Evolutionary conservation across 129 eudicot species (phyloP).

Genomic region (Solidago caesia): DNA sequence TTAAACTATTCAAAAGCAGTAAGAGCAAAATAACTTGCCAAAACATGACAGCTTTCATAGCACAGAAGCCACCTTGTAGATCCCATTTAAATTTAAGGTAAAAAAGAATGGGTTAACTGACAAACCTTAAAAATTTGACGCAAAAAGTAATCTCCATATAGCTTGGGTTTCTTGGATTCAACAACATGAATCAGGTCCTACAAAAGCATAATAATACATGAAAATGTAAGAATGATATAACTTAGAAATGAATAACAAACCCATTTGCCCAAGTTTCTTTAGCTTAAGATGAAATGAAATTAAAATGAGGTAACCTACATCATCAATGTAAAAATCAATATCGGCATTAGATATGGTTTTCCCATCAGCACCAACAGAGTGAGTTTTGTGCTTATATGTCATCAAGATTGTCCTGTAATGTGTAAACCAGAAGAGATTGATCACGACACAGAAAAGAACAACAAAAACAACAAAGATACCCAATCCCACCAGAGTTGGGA

Average conservation of each 20-base stretch:
- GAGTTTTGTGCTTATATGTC: constrained; percentile 96
- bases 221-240: neutral
- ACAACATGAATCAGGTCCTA: constrained; percentile 81
- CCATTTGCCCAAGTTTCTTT: neutral
- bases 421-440: constrained; percentile 3
- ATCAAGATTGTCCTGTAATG: constrained; percentile 80
- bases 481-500: too few species aligned
- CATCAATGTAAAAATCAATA: constrained; percentile 78
- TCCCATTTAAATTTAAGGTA: neutral
- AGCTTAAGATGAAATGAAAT: neutral
- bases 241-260: neutral
- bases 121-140: constrained; percentile 91
- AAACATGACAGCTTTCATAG: neutral
- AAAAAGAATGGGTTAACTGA: neutral
- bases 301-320: constrained; percentile 40
- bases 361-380: constrained; percentile 78
- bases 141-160: constrained; percentile 83
- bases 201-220: constrained; percentile 3
- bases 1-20: neutral
- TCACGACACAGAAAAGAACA: neutral
- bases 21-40: too few species aligned
- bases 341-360: constrained; percentile 85
- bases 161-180: constrained; percentile 74
- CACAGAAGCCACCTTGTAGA: neutral
- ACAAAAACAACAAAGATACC: too few species aligned